phyloP scores from a whole-genome alignment of 202 grass and related monocot genomes.

The Bolboschoenoplectus hybrid region DNA sequence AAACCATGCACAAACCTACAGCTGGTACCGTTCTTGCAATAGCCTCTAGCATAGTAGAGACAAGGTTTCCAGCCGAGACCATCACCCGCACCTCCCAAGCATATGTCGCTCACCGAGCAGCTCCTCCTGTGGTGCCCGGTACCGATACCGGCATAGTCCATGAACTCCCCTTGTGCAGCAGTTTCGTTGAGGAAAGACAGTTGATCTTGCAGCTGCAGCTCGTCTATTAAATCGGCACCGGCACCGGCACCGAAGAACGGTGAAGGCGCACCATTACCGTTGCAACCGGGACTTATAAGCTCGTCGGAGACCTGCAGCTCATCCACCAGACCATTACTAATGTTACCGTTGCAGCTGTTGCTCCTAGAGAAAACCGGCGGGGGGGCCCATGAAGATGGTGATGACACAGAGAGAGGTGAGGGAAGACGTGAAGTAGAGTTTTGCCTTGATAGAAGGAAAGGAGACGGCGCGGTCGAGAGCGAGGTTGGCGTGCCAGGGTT shows the following conservation, averaged over 20 bases:
- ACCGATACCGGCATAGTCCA: conserved; percentile 37
- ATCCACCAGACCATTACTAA: conserved; percentile 33
- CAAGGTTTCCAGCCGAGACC: conserved; percentile 79
- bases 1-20: conserved; percentile 81
- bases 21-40: conserved; percentile 82
- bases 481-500: conserved; percentile 45
- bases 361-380: conserved; percentile 61
- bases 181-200: conserved; percentile 72
- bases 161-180: conserved; percentile 25
- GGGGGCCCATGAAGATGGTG: conserved; percentile 68
- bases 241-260: conserved; percentile 52
- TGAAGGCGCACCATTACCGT: conserved; percentile 40
- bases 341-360: conserved; percentile 55
- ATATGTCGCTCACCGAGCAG: conserved; percentile 66
- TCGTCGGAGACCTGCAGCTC: conserved; percentile 53
- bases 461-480: conserved; percentile 25
- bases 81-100: conserved; percentile 44
- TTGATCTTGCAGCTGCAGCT: conserved; percentile 81
- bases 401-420: conserved; percentile 61
- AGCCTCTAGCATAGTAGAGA: conserved; percentile 83
- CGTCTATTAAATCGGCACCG: conserved; percentile 51
- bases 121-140: conserved; percentile 63
- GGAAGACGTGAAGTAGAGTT: conserved; percentile 60
- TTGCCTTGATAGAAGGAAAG: conserved; percentile 60
- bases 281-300: conserved; percentile 48